phyloP scores from a whole-genome alignment of 495 filamentous ascomycete genomes.

The Xylaria castorea region DNA sequence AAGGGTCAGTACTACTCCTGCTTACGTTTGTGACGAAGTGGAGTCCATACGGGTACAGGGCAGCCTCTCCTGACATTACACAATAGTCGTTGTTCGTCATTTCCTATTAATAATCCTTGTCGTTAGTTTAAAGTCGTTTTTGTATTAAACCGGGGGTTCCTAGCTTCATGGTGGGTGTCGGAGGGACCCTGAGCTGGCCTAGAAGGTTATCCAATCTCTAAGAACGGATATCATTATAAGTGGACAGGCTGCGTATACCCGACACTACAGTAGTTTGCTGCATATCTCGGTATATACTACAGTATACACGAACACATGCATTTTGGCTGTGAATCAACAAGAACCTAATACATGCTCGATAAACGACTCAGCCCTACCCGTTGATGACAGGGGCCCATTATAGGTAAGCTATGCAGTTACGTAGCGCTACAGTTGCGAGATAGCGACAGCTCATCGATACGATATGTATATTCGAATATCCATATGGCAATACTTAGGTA shows the following conservation, averaged over 20 bases:
- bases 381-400: neutral
- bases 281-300: neutral
- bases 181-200: neutral
- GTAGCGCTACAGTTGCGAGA: neutral
- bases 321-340: neutral
- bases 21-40: no score
- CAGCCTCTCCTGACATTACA: neutral
- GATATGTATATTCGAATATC: neutral
- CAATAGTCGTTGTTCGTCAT: neutral
- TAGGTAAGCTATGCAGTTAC: neutral
- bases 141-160: neutral
- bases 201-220: neutral
- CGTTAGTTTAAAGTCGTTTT: neutral
- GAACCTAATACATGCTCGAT: neutral
- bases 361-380: slow-evolving; percentile 8
- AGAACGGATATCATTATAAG: neutral
- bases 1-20: no score
- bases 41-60: no score
- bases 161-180: neutral
- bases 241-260: neutral
- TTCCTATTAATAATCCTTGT: neutral
- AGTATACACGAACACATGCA: neutral
- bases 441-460: neutral
- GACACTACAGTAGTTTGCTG: neutral
- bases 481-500: neutral